phyloP scores from a whole-genome alignment of 306 rosid genomes.

The Ceratonia siliqua region DNA sequence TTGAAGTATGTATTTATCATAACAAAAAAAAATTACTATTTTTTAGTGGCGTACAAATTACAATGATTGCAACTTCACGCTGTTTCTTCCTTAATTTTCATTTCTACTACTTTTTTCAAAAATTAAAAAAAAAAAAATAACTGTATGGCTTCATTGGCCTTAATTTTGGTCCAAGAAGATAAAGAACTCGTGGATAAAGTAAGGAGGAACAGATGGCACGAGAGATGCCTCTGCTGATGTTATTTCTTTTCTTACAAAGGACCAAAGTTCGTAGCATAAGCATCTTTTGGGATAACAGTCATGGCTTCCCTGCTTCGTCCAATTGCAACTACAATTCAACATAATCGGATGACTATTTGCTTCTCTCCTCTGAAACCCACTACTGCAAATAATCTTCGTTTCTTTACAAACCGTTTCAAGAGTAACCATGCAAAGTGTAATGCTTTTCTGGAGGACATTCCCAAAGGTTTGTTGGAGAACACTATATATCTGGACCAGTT shows the following conservation, averaged over 20 bases:
- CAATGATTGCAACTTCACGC: too few species aligned
- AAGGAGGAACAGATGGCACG: slow-evolving; percentile 42
- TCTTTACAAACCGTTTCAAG: slow-evolving; percentile 49
- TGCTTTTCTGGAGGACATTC: slow-evolving; percentile 52
- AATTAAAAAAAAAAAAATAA: neutral
- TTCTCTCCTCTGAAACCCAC: slow-evolving; percentile 47
- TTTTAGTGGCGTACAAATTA: neutral
- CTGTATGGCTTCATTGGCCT: neutral
- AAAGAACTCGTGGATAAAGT: slow-evolving; percentile 46
- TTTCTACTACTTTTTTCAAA: neutral
- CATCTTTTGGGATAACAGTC: slow-evolving; percentile 8
- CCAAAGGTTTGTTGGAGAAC: slow-evolving; percentile 44
- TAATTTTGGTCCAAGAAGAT: slow-evolving; percentile 33
- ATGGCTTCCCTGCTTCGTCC: slow-evolving; percentile 72
- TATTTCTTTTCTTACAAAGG: slow-evolving; percentile 8
- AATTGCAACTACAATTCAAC: slow-evolving; percentile 50
- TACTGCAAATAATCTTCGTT: slow-evolving; percentile 28
- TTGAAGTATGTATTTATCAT: neutral
- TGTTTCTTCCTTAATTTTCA: too few species aligned
- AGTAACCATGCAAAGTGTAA: slow-evolving; percentile 42
- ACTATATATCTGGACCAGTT: slow-evolving; percentile 53
- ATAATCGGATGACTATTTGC: slow-evolving; percentile 31
- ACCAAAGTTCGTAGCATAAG: slow-evolving; percentile 7
- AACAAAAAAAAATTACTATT: neutral
- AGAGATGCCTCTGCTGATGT: slow-evolving; percentile 44